phyloP scores from a whole-genome alignment of 345 rosid species.

The Moricandia arvensis region DNA sequence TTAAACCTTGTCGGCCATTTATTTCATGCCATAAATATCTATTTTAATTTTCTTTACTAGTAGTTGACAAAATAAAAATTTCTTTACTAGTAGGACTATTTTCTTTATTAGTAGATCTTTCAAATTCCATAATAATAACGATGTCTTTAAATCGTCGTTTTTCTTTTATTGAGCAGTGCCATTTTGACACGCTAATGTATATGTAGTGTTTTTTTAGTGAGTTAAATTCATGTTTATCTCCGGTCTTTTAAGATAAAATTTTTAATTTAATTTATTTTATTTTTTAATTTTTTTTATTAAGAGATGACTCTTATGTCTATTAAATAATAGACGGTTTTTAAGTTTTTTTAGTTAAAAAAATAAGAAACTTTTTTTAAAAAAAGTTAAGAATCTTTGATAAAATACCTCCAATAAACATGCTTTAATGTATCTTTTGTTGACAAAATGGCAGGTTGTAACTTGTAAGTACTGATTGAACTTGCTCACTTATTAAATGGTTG shows the following conservation, averaged over 20 bases:
- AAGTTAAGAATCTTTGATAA: no score
- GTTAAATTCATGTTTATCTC: no score
- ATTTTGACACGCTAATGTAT: constrained; percentile 20
- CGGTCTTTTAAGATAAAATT: no score
- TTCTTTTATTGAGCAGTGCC: constrained; percentile 33
- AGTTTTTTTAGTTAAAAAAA: no score
- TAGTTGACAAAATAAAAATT: no score
- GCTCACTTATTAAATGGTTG: not conserved
- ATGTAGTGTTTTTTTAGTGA: not conserved
- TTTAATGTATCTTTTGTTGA: not conserved
- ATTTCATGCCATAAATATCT: constrained; percentile 27
- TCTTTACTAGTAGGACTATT: constrained; percentile 18
- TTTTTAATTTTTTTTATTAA: no score
- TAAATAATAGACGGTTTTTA: no score
- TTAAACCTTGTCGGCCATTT: constrained; percentile 26
- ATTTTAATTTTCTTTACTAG: constrained; percentile 7
- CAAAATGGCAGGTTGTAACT: no score
- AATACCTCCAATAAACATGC: no score
- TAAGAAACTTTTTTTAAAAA: no score
- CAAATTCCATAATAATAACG: constrained; percentile 24
- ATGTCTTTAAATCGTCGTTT: constrained; percentile 16
- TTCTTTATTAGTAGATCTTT: constrained; percentile 27
- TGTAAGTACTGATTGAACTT: not conserved
- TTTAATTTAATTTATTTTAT: no score
- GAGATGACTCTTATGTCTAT: no score